Percentiles rank a stretch among this genome's conserved stretches.
phyloP scores from a whole-genome alignment of 2,329 filamentous ascomycete species.

The Cladosporium sphaerospermum region DNA sequence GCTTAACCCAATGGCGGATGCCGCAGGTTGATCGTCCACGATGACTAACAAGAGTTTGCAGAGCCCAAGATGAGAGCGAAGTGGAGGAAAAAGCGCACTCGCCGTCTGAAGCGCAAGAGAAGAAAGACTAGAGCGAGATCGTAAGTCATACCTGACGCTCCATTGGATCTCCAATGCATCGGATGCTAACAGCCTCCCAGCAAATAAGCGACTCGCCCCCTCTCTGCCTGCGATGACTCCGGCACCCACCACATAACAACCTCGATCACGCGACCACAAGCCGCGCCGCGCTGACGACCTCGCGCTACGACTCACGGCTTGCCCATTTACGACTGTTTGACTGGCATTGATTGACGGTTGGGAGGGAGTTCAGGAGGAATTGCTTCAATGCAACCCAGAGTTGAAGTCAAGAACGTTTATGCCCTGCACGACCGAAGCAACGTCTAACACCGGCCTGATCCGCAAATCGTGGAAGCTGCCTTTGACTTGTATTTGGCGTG shows the following conservation, averaged over 20 bases:
- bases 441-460: conserved; percentile 12
- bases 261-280: conserved; percentile 25
- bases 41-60: conserved; percentile 8
- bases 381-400: conserved; percentile 11
- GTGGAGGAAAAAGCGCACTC: conserved; percentile 99
- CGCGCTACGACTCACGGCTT: conserved; percentile 23
- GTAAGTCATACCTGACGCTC: conserved; percentile 53
- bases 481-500: conserved; percentile 11
- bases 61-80: conserved; percentile 72
- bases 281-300: conserved; percentile 27
- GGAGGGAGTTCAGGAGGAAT: conserved; percentile 6
- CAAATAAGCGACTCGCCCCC: conserved; percentile 44
- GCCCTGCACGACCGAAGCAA: conserved; percentile 2
- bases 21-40: background rate
- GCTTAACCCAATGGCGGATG: background rate
- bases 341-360: conserved; percentile 8
- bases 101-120: conserved; percentile 99
- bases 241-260: conserved; percentile 18
- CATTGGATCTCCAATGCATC: conserved; percentile 1
- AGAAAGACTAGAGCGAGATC: conserved; percentile 98
- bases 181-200: conserved; percentile 22
- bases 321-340: conserved; percentile 5
- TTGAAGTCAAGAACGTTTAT: conserved; percentile 10
- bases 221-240: conserved; percentile 21
- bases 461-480: conserved; percentile 8